These are phyloP conservation scores for Podaxis mareebaensis DNA, from an alignment of 768 basidiomycete species.

Conservation along the genomic window DNA sequence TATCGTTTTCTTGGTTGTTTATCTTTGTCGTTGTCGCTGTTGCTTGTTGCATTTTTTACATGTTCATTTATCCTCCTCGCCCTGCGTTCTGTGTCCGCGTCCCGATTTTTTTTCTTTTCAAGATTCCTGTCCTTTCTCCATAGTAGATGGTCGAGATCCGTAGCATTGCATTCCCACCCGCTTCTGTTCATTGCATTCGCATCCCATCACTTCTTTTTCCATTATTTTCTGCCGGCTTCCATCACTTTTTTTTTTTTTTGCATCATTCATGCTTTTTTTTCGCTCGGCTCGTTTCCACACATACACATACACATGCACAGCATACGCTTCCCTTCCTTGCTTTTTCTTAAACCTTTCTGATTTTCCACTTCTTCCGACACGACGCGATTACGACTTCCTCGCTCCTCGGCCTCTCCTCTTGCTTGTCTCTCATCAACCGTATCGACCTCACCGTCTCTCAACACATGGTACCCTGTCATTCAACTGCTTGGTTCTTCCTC, in stretches of 20 bases:
- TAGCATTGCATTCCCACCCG: background rate
- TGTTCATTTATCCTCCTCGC: background rate
- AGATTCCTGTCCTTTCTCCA: background rate
- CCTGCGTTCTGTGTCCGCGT: background rate
- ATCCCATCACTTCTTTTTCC: background rate
- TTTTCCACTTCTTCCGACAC: constrained; percentile 10
- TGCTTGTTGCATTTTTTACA: background rate
- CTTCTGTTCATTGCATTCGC: background rate
- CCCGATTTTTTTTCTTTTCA: background rate
- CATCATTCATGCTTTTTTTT: constrained; percentile 4
- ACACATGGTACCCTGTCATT: constrained; percentile 20
- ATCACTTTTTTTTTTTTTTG: constrained; percentile 15
- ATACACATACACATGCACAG: background rate
- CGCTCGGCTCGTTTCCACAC: background rate
- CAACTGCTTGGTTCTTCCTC: constrained; percentile 21
- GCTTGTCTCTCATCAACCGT: background rate
- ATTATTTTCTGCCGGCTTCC: background rate
- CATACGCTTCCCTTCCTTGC: constrained; percentile 11
- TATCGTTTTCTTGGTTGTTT: background rate
- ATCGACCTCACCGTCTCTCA: no score
- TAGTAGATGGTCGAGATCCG: background rate
- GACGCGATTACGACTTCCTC: constrained; percentile 14
- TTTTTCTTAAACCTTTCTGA: constrained; percentile 9
- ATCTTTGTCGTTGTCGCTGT: constrained; percentile 15
- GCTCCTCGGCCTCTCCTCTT: constrained; percentile 6